Base-by-base conservation (phyloP, 345 rosid species). In the Turnera subulata region DNA sequence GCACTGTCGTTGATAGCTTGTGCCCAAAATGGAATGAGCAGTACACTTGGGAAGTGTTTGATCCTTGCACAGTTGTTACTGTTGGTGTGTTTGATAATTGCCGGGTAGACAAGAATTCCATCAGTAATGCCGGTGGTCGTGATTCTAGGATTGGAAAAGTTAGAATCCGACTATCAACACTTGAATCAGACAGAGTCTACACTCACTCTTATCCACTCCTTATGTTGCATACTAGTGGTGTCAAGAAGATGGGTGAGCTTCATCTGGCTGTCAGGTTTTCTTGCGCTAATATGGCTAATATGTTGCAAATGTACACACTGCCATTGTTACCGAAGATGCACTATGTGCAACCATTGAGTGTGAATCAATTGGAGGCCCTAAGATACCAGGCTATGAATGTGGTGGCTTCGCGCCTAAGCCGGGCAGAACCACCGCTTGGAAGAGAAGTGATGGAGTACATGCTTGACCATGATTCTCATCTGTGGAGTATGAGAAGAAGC, bases 401-500 rank as follows among this genome's bases (percentile, higher is more conserved):
- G 66, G 83, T 84, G 55, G 70, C 80, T 0, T 75, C 76, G 0
- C 58, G 84, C 69, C 65, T 86, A 0, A 78, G 76, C 67, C 69
- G 90, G n/a, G 74, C 90, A 0, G 95, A 86, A 67, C 90, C 86
- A 1, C 83, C 84, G 2, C 13, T 86, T 26, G 86, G 88, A 11
- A 73, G 82, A 33, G 95, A 84, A 64, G 88, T 86, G 67, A 86
- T 86, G 4, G 88, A 86, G 58, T 86, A 73, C 42, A 84, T 86
- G 88, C 86, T 86, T 16, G 95, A 86, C 64, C 82, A 76, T 22
- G 85, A 84, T 38, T 86, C 85, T 22, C 86, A 86, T 53, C 69
- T 78, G 78, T 86, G 90, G 95, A 86, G 95, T 72, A 82, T 84
- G 90, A 78, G 95, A 56, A 84, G 85, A 53, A 83, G 95, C 79